phyloP scores from a whole-genome alignment of 169 alveolate genomes.

The Cyclospora cayetanensis region DNA sequence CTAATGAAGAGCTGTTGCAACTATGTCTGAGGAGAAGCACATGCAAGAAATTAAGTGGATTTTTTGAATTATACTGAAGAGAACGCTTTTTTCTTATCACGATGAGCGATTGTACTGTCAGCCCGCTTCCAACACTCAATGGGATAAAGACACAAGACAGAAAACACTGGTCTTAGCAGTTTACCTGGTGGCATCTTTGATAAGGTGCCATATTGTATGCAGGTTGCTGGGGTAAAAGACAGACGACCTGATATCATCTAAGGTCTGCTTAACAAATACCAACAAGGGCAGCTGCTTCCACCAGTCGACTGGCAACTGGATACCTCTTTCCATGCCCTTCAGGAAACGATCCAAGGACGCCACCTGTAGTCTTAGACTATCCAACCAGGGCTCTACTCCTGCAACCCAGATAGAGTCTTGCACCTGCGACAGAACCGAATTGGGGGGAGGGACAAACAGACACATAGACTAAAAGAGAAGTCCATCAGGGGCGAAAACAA shows the following conservation, averaged over 20 bases:
- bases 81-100: too few species aligned
- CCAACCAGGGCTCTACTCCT: slow-evolving; percentile 39
- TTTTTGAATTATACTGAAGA: too few species aligned
- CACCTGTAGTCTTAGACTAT: slow-evolving; percentile 3
- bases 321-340: background rate
- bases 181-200: slow-evolving; percentile 60
- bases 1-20: too few species aligned
- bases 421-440: slow-evolving; percentile 29
- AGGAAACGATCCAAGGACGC: background rate
- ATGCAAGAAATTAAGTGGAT: too few species aligned
- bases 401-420: slow-evolving; percentile 4
- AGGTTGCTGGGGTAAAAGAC: slow-evolving; percentile 46
- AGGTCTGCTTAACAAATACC: slow-evolving; percentile 12
- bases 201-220: slow-evolving; percentile 30
- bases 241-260: slow-evolving; percentile 13
- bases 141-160: too few species aligned
- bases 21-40: too few species aligned
- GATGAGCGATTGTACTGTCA: too few species aligned
- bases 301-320: slow-evolving; percentile 22
- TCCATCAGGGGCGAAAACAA: too few species aligned
- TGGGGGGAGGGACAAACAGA: too few species aligned
- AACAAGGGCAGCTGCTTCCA: slow-evolving; percentile 49
- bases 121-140: too few species aligned
- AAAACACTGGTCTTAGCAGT: too few species aligned
- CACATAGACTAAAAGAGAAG: too few species aligned